Evolutionary conservation across 345 rosid species (phyloP).

Genomic region (Brassica juncea): DNA sequence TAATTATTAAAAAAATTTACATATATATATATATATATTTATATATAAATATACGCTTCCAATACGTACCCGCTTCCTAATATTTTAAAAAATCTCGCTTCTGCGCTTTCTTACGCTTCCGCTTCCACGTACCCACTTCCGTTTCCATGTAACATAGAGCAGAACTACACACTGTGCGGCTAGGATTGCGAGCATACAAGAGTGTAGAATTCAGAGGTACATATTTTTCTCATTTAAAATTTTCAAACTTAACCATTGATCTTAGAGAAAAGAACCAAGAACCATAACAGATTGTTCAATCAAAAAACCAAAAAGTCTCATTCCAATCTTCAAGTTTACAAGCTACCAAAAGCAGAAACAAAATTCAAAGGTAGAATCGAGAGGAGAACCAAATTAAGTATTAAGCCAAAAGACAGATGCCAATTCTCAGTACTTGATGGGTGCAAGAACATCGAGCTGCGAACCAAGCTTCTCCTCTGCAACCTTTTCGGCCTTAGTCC

Average conservation of each 20-base stretch:
- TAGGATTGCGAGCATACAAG: not conserved
- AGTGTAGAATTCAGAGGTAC: not conserved
- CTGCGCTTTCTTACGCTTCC: too few species aligned
- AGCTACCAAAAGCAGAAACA: not conserved
- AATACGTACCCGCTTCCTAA: too few species aligned
- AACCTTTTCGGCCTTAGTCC: slow-evolving; percentile 76
- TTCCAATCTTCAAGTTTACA: slow-evolving; percentile 21
- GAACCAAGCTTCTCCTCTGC: slow-evolving; percentile 88
- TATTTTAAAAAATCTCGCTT: too few species aligned
- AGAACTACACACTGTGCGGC: not conserved
- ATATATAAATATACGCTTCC: too few species aligned
- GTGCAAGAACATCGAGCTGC: slow-evolving; percentile 62
- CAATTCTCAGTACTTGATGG: slow-evolving; percentile 56
- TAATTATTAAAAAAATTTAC: too few species aligned
- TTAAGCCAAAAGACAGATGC: slow-evolving; percentile 5
- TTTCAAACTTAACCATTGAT: not conserved
- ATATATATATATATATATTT: too few species aligned
- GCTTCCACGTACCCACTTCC: too few species aligned
- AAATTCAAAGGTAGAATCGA: slow-evolving; percentile 15
- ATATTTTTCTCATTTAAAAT: not conserved
- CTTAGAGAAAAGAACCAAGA: not conserved
- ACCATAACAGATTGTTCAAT: slow-evolving; percentile 2
- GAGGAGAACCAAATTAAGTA: not conserved
- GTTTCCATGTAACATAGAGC: too few species aligned
- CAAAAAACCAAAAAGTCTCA: not conserved